These are phyloP conservation scores for Rhododendron mucronatum DNA, from an alignment of 148 eudicot genomes.

Conservation along the genomic window DNA sequence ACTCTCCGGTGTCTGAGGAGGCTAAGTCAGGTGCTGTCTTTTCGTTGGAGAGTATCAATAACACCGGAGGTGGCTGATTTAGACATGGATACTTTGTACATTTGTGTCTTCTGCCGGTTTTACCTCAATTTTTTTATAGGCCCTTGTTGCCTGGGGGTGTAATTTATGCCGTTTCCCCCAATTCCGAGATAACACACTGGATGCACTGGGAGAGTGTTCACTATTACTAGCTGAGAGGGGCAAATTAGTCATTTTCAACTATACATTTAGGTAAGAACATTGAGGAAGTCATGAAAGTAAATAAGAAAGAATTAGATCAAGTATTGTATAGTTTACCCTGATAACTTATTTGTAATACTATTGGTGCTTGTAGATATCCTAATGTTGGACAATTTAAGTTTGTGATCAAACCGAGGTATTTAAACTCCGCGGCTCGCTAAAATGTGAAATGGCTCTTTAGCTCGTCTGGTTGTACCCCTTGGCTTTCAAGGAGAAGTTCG, in stretches of 20 bases:
- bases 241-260: background rate
- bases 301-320: background rate
- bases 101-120: background rate
- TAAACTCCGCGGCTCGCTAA: too few relatives aligned
- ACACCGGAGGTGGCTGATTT: conserved; percentile 42
- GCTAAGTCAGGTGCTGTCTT: conserved; percentile 63
- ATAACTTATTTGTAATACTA: background rate
- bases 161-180: background rate
- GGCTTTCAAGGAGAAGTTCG: background rate
- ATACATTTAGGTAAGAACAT: background rate
- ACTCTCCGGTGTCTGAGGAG: conserved; percentile 54
- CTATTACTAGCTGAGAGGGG: background rate
- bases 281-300: background rate
- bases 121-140: background rate
- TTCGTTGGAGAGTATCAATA: conserved; percentile 77
- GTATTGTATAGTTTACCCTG: background rate
- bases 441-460: too few relatives aligned
- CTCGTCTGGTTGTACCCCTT: too few relatives aligned
- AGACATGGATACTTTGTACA: background rate
- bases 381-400: background rate
- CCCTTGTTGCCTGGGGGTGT: conserved; percentile 6
- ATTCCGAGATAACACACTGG: background rate
- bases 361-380: too few relatives aligned
- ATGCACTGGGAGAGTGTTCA: background rate
- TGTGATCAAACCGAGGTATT: background rate